These are phyloP conservation scores for Meyerozyma guilliermondii DNA, from an alignment of 1,139 yeast species.

Conservation along the genomic window DNA sequence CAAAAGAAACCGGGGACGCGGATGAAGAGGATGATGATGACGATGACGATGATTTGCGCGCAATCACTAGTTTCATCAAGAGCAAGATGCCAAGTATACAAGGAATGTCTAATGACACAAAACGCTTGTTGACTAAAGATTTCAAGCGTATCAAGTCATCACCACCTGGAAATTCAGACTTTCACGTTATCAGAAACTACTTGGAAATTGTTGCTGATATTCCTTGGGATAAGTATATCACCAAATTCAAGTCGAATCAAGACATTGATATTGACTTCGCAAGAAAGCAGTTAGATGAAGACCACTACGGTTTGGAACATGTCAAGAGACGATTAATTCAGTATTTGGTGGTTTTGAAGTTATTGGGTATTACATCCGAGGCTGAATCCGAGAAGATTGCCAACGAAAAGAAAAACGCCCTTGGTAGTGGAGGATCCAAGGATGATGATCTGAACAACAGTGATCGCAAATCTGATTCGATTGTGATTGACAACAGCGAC, in stretches of 20 bases:
- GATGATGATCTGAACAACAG: constrained; percentile 1
- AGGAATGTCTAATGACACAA: constrained; percentile 44
- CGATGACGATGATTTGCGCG: constrained; percentile 41
- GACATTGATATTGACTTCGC: constrained; percentile 55
- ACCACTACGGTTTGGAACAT: constrained; percentile 79
- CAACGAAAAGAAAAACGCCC: constrained; percentile 8
- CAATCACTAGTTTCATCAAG: constrained; percentile 41
- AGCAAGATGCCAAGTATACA: constrained; percentile 41
- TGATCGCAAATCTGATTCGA: constrained; percentile 11
- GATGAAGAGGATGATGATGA: constrained; percentile 31
- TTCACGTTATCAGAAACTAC: constrained; percentile 67
- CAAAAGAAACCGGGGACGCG: constrained; percentile 12
- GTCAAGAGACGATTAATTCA: constrained; percentile 81
- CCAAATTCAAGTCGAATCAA: constrained; percentile 34
- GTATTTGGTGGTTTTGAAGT: constrained; percentile 71
- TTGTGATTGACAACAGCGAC: constrained; percentile 34
- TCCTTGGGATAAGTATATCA: constrained; percentile 48
- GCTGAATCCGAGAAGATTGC: constrained; percentile 14
- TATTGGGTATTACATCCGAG: constrained; percentile 45
- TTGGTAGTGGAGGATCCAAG: constrained; percentile 9
- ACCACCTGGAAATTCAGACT: constrained; percentile 63
- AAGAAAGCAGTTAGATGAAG: constrained; percentile 58
- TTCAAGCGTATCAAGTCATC: constrained; percentile 56
- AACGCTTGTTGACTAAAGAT: constrained; percentile 57
- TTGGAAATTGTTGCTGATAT: constrained; percentile 65